Evolutionary conservation across 768 basidiomycete genomes (phyloP), one percentile per base, ranked within the genome.

Genomic region (Mycena latifolia): DNA sequence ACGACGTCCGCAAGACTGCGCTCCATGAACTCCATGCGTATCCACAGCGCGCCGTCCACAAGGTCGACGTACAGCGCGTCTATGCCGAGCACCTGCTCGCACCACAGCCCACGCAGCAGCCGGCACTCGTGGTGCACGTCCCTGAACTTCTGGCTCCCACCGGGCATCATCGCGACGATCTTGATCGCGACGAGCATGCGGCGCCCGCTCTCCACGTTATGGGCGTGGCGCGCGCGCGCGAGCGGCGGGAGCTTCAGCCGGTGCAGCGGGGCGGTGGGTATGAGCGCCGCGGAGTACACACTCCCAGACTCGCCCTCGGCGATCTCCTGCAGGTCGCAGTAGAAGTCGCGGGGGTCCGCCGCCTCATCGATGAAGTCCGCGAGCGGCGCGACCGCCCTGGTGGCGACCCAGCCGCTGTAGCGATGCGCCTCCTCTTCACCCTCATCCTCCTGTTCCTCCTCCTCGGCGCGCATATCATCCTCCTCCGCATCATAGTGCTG

Each of bases 11-110:
- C 94, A 69, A 95, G 79, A 74, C 92, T 94, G 67, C 93, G 84
- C 71, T 94, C 92, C 93, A 95, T 94, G 33, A 95, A 85, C 75
- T 94, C 93, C 94, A 95, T 95, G 67, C 90, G 81, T 53, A 95
- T 90, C 94, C 94, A 95, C 39, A 95, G 77, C 63, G 88, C 85
- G 67, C 88, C 87, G 61, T 89, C 89, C 37, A 81, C 80, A 6
- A 89, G 74, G 70, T 90, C 87, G 31, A 92, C 88, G 75, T 92
- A 93, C 27, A 93, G 77, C 47, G 84, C 87, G 72, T 93, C 92
- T 80, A 92, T 85, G 4, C 82, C 77, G 22, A 95, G 79, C 10
- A 94, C 72, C 76, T 93, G 86, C 64, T 85, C 82, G 68, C 93
- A 88, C 60, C 82, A 76, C 56, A 92, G 53, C 18, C 84, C 81